A percentile compares a stretch with the other conserved stretches of the same genome.
Conservation (phyloP, 495 filamentous ascomycete genomes). For the Echria macrotheca region DNA sequence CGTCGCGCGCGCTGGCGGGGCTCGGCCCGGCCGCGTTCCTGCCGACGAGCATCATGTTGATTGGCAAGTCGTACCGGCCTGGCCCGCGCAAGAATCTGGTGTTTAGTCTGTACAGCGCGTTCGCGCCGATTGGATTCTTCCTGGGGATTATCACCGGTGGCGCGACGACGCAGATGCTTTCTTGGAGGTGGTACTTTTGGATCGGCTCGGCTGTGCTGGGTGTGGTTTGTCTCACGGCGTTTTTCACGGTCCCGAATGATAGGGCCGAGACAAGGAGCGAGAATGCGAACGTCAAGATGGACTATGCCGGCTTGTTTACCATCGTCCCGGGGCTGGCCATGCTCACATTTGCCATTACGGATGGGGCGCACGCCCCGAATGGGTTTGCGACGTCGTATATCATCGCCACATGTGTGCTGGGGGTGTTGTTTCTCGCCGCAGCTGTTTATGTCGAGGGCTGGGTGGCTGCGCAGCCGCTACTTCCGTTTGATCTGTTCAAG, state of each 20-base stretch:
- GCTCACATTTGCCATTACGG: conserved; percentile 73
- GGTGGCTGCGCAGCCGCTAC: conserved; percentile 64
- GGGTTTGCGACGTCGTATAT: conserved; percentile 75
- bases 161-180: conserved; percentile 54
- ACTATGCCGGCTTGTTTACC: conserved; percentile 55
- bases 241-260: conserved; percentile 64
- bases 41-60: conserved; percentile 70
- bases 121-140: conserved; percentile 76
- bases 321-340: conserved; percentile 64
- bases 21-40: conserved; percentile 73
- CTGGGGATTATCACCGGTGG: conserved; percentile 78
- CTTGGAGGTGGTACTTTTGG: conserved; percentile 79
- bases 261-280: conserved; percentile 36
- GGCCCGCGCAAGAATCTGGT: conserved; percentile 82
- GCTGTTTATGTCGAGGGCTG: conserved; percentile 73
- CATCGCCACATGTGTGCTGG: conserved; percentile 53
- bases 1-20: conserved; percentile 73
- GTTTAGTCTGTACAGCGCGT: conserved; percentile 74
- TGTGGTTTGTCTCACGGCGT: conserved; percentile 46
- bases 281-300: conserved; percentile 40
- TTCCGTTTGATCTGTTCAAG: conserved; percentile 69
- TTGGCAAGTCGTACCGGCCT: conserved; percentile 76
- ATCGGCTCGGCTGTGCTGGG: conserved; percentile 54
- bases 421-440: conserved; percentile 48
- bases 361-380: conserved; percentile 61